A percentile compares a stretch with the other conserved stretches of the same genome.
Conservation (phyloP, 345 rosid genomes). For the Passiflora organensis region DNA sequence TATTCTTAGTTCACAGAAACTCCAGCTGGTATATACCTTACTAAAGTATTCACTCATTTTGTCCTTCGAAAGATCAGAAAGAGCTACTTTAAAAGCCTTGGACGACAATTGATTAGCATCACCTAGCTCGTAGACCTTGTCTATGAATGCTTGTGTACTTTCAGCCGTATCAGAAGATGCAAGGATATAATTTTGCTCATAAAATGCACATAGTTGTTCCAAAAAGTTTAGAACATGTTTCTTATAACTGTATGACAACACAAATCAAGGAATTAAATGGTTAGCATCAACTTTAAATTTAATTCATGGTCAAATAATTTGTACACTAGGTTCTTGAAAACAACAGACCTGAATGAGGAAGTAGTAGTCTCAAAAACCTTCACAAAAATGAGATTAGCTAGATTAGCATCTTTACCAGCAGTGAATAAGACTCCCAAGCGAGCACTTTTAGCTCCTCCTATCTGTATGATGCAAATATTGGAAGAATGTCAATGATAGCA, state of each 20-base stretch:
- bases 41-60: slow-evolving; percentile 41
- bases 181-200: slow-evolving; percentile 52
- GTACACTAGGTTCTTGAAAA: slow-evolving; percentile 4
- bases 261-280: slow-evolving; percentile 21
- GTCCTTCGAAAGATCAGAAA: slow-evolving; percentile 41
- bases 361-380: slow-evolving; percentile 65
- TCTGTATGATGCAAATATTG: slow-evolving; percentile 40
- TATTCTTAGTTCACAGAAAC: not conserved
- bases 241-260: slow-evolving; percentile 58
- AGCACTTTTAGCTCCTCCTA: slow-evolving; percentile 71
- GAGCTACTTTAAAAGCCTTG: slow-evolving; percentile 50
- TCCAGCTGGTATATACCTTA: slow-evolving; percentile 38
- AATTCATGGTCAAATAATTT: not conserved
- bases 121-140: slow-evolving; percentile 73
- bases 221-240: slow-evolving; percentile 62
- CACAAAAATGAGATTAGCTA: slow-evolving; percentile 52
- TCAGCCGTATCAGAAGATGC: slow-evolving; percentile 44
- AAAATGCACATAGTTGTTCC: slow-evolving; percentile 69
- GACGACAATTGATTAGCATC: slow-evolving; percentile 64
- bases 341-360: slow-evolving; percentile 66
- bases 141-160: slow-evolving; percentile 46
- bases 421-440: slow-evolving; percentile 80
- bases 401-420: slow-evolving; percentile 43
- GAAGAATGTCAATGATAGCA: slow-evolving; percentile 19
- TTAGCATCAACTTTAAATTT: not conserved